Base-by-base conservation (phyloP, 140 eudicot genomes). In the Flaveria floridana region DNA sequence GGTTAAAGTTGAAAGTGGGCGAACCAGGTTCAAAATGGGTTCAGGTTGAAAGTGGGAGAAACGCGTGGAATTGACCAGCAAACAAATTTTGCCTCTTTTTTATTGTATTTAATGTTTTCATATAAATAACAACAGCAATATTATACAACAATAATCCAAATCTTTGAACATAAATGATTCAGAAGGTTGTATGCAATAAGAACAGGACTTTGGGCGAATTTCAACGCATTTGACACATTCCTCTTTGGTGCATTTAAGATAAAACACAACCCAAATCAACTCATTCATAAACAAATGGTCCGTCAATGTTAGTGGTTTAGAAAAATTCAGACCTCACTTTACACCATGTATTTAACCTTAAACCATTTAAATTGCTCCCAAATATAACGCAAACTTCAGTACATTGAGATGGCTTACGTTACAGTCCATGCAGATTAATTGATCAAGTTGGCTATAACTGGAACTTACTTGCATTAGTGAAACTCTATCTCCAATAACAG, bases 401-500 rank as follows among this genome's bases (percentile, higher is more conserved):
- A 39, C 37, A 41, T 55, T 68, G 53, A 20, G 56, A 39, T 52
- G 18, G 48, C 74, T 50, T 30, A 30, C 6, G 37, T 30, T 30
- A 30, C 37, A 30, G 37, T 3, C 37, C 37, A 30, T 30, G 37
- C 6, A 30, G 37, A 30, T 30, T 30, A 30, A 30, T 28, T 30
- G 37, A 30, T 30, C 37, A 30, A 30, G 0, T 30, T 30, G 0
- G 37, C 37, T 30, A 30, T 30, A 30, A 3, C 0, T 64, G 52
- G 52, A 65, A 65, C 37, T 18, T 71, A 77, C 95, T 87, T 88
- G 95, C 95, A 88, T 88, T 57, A 88, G 76, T 59, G 97, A 91
- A 72, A 91, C 97, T 76, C 91, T 87, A 79, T 86, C 87, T 71
- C 93, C 97, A 16, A 91, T 81, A 62, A 91, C 97, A 51, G 97